Evolutionary conservation across 805 yeast genomes (phyloP).

Genomic region (Sugiyamaella qingdaonensis): DNA sequence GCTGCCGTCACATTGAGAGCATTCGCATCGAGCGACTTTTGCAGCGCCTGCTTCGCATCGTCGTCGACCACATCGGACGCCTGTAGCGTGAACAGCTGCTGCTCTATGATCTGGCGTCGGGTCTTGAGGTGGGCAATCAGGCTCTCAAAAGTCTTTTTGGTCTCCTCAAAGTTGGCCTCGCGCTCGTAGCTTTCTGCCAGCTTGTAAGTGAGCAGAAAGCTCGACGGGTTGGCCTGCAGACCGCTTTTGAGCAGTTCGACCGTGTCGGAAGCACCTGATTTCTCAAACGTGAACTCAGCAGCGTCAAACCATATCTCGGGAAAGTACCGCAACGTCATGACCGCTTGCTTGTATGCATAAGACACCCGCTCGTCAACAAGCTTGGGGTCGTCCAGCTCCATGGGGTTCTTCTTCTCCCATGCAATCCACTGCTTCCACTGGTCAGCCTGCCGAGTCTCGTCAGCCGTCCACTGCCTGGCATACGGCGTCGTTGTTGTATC

Average conservation of each 20-base stretch:
- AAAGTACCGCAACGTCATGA: constrained; percentile 54
- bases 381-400: constrained; percentile 50
- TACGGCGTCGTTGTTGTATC: constrained; percentile 36
- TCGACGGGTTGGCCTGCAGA: constrained; percentile 59
- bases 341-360: constrained; percentile 69
- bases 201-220: constrained; percentile 62
- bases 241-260: constrained; percentile 52
- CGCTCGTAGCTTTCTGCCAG: constrained; percentile 68
- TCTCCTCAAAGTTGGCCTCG: constrained; percentile 46
- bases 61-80: background rate
- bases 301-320: constrained; percentile 73
- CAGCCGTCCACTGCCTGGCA: constrained; percentile 28
- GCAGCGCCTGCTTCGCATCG: background rate
- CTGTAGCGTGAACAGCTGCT: background rate
- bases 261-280: constrained; percentile 33
- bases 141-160: constrained; percentile 46
- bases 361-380: constrained; percentile 53
- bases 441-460: constrained; percentile 39
- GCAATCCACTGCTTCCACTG: constrained; percentile 72
- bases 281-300: constrained; percentile 36
- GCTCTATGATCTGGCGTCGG: constrained; percentile 31
- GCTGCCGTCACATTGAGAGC: constrained; percentile 50
- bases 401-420: constrained; percentile 71
- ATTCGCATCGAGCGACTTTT: background rate
- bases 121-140: constrained; percentile 46